Evolutionary conservation across 352 stramenopile genomes (phyloP).

Genomic region (Globisporangium paddicum): DNA sequence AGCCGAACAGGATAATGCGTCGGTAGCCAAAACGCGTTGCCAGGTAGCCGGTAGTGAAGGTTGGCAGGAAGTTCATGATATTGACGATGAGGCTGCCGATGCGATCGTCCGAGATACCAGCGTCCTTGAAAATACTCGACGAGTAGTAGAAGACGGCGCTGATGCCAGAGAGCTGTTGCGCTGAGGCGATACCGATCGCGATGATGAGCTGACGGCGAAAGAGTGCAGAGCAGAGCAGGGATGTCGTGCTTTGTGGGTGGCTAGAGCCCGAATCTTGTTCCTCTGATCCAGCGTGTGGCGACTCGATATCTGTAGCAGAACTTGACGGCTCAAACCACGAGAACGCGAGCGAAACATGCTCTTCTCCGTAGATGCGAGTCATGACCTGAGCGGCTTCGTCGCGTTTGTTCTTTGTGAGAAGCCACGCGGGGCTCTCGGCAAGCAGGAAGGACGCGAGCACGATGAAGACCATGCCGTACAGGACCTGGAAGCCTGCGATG

Average conservation of each 20-base stretch:
- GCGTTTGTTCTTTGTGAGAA: constrained; percentile 24
- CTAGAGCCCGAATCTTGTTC: neutral
- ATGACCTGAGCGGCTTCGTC: constrained; percentile 24
- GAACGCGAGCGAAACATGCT: constrained; percentile 25
- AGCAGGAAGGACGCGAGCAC: constrained; percentile 30
- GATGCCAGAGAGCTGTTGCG: constrained; percentile 58
- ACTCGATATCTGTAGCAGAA: neutral
- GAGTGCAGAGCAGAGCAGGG: neutral
- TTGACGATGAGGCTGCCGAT: constrained; percentile 53
- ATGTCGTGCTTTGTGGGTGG: neutral
- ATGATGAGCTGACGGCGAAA: constrained; percentile 39
- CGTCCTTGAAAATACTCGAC: constrained; percentile 49
- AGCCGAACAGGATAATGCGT: constrained; percentile 37
- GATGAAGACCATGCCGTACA: constrained; percentile 33
- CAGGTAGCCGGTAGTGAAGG: constrained; percentile 32
- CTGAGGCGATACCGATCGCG: constrained; percentile 32
- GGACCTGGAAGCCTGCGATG: constrained; percentile 37
- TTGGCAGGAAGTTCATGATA: constrained; percentile 49
- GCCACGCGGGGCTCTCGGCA: constrained; percentile 46
- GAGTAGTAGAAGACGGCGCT: constrained; percentile 77
- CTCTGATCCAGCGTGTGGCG: neutral
- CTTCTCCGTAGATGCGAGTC: constrained; percentile 23
- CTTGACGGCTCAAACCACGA: constrained; percentile 28
- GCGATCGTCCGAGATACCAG: constrained; percentile 47
- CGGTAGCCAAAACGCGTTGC: constrained; percentile 41